Evolutionary conservation across 768 basidiomycete genomes (phyloP).

Genomic region (Candolleomyces aberdarensis): DNA sequence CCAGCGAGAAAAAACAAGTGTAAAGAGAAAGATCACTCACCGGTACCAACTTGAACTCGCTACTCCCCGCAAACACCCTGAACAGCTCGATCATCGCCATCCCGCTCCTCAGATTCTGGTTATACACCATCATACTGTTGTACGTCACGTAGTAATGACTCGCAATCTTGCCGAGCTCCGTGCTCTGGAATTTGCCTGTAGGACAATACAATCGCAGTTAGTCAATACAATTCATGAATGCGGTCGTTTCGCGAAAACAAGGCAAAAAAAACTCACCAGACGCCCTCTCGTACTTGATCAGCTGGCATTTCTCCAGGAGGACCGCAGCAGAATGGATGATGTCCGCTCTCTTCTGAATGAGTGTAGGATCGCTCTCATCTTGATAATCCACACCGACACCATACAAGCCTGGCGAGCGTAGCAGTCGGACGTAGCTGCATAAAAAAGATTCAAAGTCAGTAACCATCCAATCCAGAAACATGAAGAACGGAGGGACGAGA

Average conservation of each 20-base stretch:
- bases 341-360: constrained; percentile 54
- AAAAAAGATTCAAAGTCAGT: background rate
- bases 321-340: constrained; percentile 93
- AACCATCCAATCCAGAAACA: no score
- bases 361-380: constrained; percentile 45
- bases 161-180: constrained; percentile 91
- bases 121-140: constrained; percentile 94
- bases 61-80: constrained; percentile 91
- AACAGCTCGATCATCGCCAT: constrained; percentile 91
- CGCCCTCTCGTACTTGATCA: constrained; percentile 90
- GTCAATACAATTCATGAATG: no score
- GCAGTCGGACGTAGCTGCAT: constrained; percentile 88
- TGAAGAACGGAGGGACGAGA: background rate
- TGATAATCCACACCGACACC: constrained; percentile 87
- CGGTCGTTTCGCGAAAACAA: no score
- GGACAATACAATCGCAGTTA: no score
- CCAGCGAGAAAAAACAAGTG: no score
- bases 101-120: constrained; percentile 84
- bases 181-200: constrained; percentile 64
- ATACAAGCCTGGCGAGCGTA: constrained; percentile 85
- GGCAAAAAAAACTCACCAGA: constrained; percentile 48
- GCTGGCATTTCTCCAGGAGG: constrained; percentile 88
- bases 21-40: constrained; percentile 2
- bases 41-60: constrained; percentile 89
- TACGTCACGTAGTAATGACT: constrained; percentile 96